Percentiles rank a stretch among this genome's conserved stretches.
Conservation (phyloP, 208 protist species). For the Leishmania guyanensis region DNA sequence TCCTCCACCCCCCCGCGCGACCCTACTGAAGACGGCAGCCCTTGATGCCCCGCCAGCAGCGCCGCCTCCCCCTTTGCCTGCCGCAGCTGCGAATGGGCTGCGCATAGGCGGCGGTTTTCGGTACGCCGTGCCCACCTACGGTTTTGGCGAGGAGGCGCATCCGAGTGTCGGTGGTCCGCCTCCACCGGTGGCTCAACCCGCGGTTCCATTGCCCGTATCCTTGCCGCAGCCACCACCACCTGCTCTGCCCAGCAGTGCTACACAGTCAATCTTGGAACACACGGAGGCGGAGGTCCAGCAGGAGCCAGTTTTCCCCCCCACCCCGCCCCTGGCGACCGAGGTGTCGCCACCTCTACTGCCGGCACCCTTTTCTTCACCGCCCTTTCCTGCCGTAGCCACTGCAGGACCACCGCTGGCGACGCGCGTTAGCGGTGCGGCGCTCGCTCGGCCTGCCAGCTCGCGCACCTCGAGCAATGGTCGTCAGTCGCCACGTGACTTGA, state of each 20-base stretch:
- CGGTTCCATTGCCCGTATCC: background rate
- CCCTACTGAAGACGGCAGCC: slow-evolving; percentile 7
- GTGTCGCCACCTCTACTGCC: background rate
- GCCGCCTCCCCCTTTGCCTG: slow-evolving; percentile 4
- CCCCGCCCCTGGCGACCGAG: background rate
- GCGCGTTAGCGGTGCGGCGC: slow-evolving; percentile 15
- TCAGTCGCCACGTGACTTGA: background rate
- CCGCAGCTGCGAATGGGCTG: too few species aligned
- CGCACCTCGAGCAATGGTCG: slow-evolving; percentile 26
- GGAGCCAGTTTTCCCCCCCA: background rate
- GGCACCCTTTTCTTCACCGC: background rate
- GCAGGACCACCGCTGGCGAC: slow-evolving; percentile 11
- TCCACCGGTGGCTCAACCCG: background rate
- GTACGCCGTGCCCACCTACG: slow-evolving; percentile 20
- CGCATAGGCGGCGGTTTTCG: background rate
- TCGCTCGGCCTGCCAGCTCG: slow-evolving; percentile 12
- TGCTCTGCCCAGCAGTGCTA: background rate
- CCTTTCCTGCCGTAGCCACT: background rate
- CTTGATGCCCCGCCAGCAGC: slow-evolving; percentile 1
- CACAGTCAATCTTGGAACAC: slow-evolving; percentile 1
- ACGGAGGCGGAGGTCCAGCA: background rate
- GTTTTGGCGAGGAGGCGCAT: background rate
- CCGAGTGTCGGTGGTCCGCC: background rate
- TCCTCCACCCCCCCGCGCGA: background rate
- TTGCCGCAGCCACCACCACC: background rate